Base-by-base conservation (phyloP, 345 rosid species). In the Linum trigynum region DNA sequence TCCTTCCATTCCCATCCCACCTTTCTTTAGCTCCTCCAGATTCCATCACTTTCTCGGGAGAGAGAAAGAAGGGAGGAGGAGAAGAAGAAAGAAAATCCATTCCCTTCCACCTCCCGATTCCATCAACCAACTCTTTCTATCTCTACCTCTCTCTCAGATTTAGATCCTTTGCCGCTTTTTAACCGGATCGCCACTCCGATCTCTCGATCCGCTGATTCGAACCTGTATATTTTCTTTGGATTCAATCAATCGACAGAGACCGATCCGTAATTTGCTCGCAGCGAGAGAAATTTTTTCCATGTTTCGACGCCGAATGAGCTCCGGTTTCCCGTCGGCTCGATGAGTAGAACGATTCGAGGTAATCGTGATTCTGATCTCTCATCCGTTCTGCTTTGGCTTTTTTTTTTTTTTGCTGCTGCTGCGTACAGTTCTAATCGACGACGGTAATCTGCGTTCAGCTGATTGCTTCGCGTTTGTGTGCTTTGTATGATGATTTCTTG, bases 21-120 rank as follows among this genome's bases (percentile, higher is more conserved):
- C 62, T 67, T 51, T 76, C 63, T 72, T 75, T 74, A 75, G 77
- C 75, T 73, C 69, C 81, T 66, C 61, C 76, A 63, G 76, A 73
- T 71, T 75, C 77, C 70, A 61, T 55, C 39, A 62, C 69, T 3
- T 60, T 42, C 70, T 73, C 74, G 74, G 69, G 71, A 67, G 79
- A 76, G 70, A 51, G 65, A 66, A 67, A 72, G 2, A 14, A 2
- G 32, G 32, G 32, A 32, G 23, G 1, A 57, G n/a, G 11, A 57
- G 23, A 57, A 1, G 36, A 57, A 4, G 23, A 57, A 32, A 9
- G 3, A 57, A n/a, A 57, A 57, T 35, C n/a, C 38, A 65, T 58
- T 48, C 53, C 63, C 7, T 32, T 42, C 38, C 2, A 4, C 7
- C 43, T 17, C 11, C 32, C 62, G 55, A 63, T 59, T 72, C 67